These are phyloP conservation scores for Vigna angularis DNA, from an alignment of 306 rosid genomes.

Conservation along the genomic window DNA sequence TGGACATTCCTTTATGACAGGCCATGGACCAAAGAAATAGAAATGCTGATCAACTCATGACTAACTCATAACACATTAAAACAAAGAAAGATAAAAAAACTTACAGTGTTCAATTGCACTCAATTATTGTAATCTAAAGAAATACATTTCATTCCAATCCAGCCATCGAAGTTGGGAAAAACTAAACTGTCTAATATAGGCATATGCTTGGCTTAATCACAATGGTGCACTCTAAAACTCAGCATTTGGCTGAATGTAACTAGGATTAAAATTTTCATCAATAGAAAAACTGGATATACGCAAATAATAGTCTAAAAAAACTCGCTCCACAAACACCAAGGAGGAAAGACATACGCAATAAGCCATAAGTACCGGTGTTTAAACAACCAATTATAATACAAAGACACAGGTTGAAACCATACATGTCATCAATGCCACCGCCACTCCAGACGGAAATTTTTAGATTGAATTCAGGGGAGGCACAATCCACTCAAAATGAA, in stretches of 20 bases:
- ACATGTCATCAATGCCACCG: not conserved
- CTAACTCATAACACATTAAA: not conserved
- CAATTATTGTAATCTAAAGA: not conserved
- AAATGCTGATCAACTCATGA: not conserved
- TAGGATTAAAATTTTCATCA: constrained; percentile 4
- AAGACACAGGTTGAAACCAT: not conserved
- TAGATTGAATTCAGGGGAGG: not conserved
- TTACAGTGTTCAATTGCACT: not conserved
- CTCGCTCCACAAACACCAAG: not conserved
- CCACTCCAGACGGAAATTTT: not conserved
- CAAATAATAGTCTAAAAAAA: not conserved
- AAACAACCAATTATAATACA: not conserved
- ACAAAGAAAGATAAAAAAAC: not conserved
- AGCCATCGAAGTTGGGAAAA: not conserved
- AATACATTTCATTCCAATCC: not conserved
- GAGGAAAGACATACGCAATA: not conserved
- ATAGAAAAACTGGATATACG: not conserved
- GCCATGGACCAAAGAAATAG: not conserved
- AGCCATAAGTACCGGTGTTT: not conserved
- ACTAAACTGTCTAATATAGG: not conserved
- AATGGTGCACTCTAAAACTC: not conserved
- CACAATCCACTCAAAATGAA: not conserved
- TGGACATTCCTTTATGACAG: not conserved
- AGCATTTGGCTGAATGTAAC: not conserved
- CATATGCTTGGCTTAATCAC: not conserved